These are phyloP conservation scores for Lathyrus aphaca DNA, from an alignment of 306 rosid species.

Conservation along the genomic window DNA sequence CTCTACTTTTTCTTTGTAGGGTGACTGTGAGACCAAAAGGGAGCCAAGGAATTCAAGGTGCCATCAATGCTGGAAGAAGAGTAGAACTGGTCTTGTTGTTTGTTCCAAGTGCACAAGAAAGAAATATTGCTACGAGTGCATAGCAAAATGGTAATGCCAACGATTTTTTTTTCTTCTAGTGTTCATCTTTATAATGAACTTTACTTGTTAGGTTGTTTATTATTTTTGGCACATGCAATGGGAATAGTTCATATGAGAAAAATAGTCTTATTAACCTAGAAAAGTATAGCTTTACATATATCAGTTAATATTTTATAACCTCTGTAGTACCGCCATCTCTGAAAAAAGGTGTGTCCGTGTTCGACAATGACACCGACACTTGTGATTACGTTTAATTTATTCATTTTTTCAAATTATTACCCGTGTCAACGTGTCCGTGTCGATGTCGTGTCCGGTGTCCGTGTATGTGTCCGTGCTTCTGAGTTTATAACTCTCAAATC, in stretches of 20 bases:
- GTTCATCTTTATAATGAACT: constrained; percentile 14
- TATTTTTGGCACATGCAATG: constrained; percentile 22
- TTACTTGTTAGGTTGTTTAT: constrained; percentile 12
- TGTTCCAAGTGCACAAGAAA: constrained; percentile 61
- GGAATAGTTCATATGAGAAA: constrained; percentile 3
- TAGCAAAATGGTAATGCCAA: constrained; percentile 60
- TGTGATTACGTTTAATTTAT: too few relatives aligned
- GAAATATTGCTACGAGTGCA: constrained; percentile 64
- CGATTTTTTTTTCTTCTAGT: constrained; percentile 1
- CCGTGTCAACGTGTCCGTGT: too few relatives aligned
- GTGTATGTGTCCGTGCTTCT: too few relatives aligned
- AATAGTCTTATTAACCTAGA: background rate
- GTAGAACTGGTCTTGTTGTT: constrained; percentile 44
- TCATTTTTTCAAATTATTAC: too few relatives aligned
- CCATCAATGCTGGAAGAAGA: constrained; percentile 60
- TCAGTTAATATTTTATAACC: constrained; percentile 21
- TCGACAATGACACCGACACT: too few relatives aligned
- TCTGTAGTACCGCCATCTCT: too few relatives aligned
- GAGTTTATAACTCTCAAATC: constrained; percentile 5
- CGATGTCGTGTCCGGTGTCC: too few relatives aligned
- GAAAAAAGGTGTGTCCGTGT: too few relatives aligned
- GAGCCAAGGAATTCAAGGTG: constrained; percentile 47
- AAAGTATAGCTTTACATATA: constrained; percentile 18
- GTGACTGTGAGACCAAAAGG: constrained; percentile 38
- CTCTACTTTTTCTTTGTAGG: constrained; percentile 45